Conservation (phyloP, 176 grass and related monocot genomes). For the Oryza nivara region DNA sequence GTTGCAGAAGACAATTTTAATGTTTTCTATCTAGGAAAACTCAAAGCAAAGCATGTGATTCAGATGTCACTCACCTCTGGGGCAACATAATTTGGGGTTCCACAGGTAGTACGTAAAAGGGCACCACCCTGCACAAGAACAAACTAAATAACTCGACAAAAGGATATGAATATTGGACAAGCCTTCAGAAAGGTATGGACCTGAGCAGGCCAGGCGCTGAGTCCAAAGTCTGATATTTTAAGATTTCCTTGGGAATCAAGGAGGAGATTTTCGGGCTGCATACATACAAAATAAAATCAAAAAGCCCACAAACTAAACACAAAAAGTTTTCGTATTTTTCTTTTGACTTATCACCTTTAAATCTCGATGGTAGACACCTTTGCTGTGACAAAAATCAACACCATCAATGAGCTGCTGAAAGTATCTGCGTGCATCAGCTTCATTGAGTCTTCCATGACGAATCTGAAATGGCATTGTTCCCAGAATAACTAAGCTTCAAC, state of each 20-base stretch:
- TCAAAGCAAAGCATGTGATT: slow-evolving; percentile 23
- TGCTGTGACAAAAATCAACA: slow-evolving; percentile 87
- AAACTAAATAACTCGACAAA: slow-evolving; percentile 34
- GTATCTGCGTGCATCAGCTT: slow-evolving; percentile 85
- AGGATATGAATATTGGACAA: not conserved
- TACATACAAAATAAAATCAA: slow-evolving; percentile 44
- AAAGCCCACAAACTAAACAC: slow-evolving; percentile 23
- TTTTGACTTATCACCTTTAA: slow-evolving; percentile 63
- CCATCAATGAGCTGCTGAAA: slow-evolving; percentile 99
- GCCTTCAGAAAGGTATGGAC: slow-evolving; percentile 51
- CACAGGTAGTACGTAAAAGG: slow-evolving; percentile 88
- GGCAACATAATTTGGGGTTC: slow-evolving; percentile 99
- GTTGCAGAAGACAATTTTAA: slow-evolving; percentile 29
- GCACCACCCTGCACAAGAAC: slow-evolving; percentile 60
- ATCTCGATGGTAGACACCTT: slow-evolving; percentile 96
- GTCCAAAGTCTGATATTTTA: slow-evolving; percentile 99
- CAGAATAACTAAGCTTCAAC: slow-evolving; percentile 1
- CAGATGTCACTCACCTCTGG: slow-evolving; percentile 69
- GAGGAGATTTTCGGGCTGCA: slow-evolving; percentile 98
- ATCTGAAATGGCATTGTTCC: slow-evolving; percentile 50
- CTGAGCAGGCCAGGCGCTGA: slow-evolving; percentile 88
- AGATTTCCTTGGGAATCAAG: slow-evolving; percentile 97
- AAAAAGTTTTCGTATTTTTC: slow-evolving; percentile 11
- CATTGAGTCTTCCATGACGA: slow-evolving; percentile 80
- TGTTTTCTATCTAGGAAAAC: slow-evolving; percentile 16